A percentile compares a stretch with the other conserved stretches of the same genome.
These are phyloP conservation scores for Crithidia mellificae DNA, from an alignment of 208 protist species.

Conservation along the genomic window DNA sequence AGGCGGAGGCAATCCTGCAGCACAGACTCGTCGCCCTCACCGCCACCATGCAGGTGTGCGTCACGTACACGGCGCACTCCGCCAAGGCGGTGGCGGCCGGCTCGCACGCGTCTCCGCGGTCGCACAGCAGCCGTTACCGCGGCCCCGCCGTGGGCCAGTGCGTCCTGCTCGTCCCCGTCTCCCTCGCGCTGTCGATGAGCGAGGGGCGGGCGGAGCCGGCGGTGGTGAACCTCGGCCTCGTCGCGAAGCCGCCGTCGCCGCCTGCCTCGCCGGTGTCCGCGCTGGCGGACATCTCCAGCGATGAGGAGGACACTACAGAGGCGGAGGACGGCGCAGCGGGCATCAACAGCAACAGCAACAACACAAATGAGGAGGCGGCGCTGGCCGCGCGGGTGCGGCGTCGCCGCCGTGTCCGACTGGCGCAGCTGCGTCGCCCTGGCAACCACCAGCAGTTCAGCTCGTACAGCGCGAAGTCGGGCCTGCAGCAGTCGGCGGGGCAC, in stretches of 20 bases:
- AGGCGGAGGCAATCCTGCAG: conserved; percentile 41
- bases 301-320: conserved; percentile 17
- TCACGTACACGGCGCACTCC: conserved; percentile 53
- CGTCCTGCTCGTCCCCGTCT: conserved; percentile 47
- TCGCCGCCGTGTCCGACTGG: conserved; percentile 15
- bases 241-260: conserved; percentile 24
- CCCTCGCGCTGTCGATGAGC: conserved; percentile 56
- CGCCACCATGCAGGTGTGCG: conserved; percentile 46
- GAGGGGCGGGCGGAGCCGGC: conserved; percentile 58
- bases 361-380: conserved; percentile 15
- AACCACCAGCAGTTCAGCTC: conserved; percentile 29
- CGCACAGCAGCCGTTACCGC: conserved; percentile 28
- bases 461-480: conserved; percentile 11
- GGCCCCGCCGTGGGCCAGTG: conserved; percentile 40
- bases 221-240: conserved; percentile 40
- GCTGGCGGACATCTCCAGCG: background rate
- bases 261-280: conserved; percentile 12
- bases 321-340: conserved; percentile 6
- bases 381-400: conserved; percentile 22
- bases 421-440: conserved; percentile 21
- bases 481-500: conserved; percentile 12
- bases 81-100: conserved; percentile 8
- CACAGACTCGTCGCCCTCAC: conserved; percentile 52
- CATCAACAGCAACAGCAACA: background rate
- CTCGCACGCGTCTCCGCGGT: conserved; percentile 10